Conservation (phyloP, 345 rosid species). For the Lumnitzera littorea region DNA sequence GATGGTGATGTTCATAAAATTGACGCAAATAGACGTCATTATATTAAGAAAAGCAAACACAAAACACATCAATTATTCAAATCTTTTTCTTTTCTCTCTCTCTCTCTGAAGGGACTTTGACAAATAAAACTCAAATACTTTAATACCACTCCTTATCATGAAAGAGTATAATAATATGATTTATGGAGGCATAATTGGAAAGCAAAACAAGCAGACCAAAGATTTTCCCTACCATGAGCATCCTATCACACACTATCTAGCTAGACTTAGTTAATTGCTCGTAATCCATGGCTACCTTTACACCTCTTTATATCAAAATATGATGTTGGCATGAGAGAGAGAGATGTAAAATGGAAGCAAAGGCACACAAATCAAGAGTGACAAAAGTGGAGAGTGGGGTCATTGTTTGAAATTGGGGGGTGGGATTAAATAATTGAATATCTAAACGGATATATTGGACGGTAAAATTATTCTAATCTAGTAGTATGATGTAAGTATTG, state of each 20-base stretch:
- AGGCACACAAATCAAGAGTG: conserved; percentile 33
- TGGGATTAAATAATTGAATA: neutral
- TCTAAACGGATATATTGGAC: neutral
- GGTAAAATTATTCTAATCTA: no score
- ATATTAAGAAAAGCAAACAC: neutral
- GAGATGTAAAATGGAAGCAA: conserved; percentile 55
- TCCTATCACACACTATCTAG: conserved; percentile 10
- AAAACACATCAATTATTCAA: neutral
- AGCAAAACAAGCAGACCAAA: conserved; percentile 15
- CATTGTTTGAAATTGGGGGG: neutral
- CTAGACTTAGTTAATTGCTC: neutral
- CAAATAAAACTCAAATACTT: conserved; percentile 30
- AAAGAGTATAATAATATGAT: conserved; percentile 21
- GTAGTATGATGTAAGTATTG: no score
- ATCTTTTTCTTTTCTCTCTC: neutral
- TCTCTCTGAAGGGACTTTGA: conserved; percentile 5
- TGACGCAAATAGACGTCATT: conserved; percentile 4
- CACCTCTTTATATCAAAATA: conserved; percentile 2
- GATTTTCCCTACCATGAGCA: conserved; percentile 15
- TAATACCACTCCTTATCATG: conserved; percentile 36
- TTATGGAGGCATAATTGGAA: conserved; percentile 15
- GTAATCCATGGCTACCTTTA: conserved; percentile 21
- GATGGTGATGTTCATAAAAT: neutral
- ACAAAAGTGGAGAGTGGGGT: conserved; percentile 33
- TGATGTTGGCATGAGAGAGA: conserved; percentile 6